Evolutionary conservation across 2,329 filamentous ascomycete genomes (phyloP), one percentile per base, ranked within the genome.

Genomic region (Truncatella angustata): DNA sequence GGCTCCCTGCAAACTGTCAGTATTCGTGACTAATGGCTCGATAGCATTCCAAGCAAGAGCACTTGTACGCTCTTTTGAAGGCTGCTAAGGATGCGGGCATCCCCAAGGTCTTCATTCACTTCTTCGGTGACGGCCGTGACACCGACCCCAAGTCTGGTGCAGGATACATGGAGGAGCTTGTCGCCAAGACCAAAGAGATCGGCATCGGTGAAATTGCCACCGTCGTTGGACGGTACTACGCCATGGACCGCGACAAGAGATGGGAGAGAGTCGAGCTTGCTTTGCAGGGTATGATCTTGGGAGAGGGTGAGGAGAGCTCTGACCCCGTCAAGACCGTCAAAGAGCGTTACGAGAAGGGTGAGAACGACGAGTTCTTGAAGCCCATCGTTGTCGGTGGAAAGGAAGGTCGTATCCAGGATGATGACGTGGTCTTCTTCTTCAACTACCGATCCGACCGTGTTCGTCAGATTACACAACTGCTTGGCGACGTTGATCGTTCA

Each of bases 391-490:
- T 97, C 55, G 90, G 91, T 59, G 94, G 93, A 63, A 83, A 90
- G 62, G 89, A 96, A 66, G 80, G 81, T 56, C 88, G 94, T 63
- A 86, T 99, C 68, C 85, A 96, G 78, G 88, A 97, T 67, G 81
- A 88, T 60, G 94, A 99, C 69, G 93, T 91, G 50, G 82, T 97
- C 65, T 97, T 97, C 84, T 97, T 97, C 85, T 99, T 99, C 89
- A 99, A 99, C 85, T 99, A 99, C 82, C 91, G 94, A 66, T 97
- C 94, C 53, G 94, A 99, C 71, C 92, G 94, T 71, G 93, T 93
- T 49, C 90, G 94, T 63, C 94, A 99, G 73, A 88, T 99, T 70
- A 96, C 91, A 46, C 94, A 97, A 76, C 82, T 99, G 40, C 79
- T 99, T 51, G 94, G 94, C 62, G 89, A 89, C 70, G 86, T 93